Evolutionary conservation across 2,329 filamentous ascomycete genomes (phyloP), one percentile per base, ranked within the genome.

Genomic region (Aspergillus alliaceus): DNA sequence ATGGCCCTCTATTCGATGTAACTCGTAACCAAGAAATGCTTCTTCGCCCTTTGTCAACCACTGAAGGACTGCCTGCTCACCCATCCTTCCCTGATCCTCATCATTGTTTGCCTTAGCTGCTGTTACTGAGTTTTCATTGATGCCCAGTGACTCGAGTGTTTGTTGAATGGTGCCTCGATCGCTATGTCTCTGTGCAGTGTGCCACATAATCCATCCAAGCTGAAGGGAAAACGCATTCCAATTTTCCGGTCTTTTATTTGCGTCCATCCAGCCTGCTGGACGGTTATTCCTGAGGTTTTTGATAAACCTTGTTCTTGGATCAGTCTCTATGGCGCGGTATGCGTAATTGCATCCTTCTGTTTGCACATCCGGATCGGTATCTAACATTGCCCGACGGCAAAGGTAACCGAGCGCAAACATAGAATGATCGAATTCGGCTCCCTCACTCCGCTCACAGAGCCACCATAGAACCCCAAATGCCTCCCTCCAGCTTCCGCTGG

Each of bases 161-260:
- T n/a, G 11, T 20, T 59, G 59, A 6, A 62, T 55, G 6, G 56
- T 39, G 2, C 60, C 32, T 15, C 42, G 29, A 0, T 53, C 42
- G 6, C 50, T 35, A 1, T 42, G 14, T 9, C 57, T 65, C 3
- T 50, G 47, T 2, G 59, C 53, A 6, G 68, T 62, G 24, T 63
- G 57, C 67, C 64, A 68, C 1, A 58, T 52, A 0, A 67, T 29
- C 68, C 69, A 72, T 9, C 64, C 65, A 2, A 72, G 44, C 42
- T 72, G 66, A 4, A 18, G 50, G 0, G 60, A 53, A 29, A 70
- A 66, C 0, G 2, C 22, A 0, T 27, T 12, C 67, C 67, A 69
- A 56, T 61, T 64, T 6, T 60, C 37, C 0, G 29, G 8, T 6
- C 52, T 47, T 2, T 14, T 7, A 0, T 35, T 18, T 0, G 57